Conservation (phyloP, 768 basidiomycete genomes). For the Boletus reticuloceps region DNA sequence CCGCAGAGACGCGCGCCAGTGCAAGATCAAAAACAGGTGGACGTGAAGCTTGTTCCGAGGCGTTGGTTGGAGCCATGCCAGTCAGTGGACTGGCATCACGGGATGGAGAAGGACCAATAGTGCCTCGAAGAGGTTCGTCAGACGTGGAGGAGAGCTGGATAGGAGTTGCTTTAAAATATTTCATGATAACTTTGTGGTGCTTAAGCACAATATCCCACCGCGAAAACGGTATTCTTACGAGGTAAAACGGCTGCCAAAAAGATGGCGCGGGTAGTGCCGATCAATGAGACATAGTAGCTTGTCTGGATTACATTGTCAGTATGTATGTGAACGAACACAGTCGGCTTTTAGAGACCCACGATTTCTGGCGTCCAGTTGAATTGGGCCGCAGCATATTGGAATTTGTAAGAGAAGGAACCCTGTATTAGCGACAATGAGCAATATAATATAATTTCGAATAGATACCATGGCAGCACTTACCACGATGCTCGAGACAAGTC, state of each 20-base stretch:
- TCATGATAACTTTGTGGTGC: conserved; percentile 48
- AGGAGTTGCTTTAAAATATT: conserved; percentile 45
- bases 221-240: conserved; percentile 39
- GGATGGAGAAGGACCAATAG: background rate
- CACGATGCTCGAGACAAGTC: conserved; percentile 40
- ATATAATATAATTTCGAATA: background rate
- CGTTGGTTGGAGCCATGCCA: conserved; percentile 1
- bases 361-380: conserved; percentile 70
- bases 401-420: conserved; percentile 56
- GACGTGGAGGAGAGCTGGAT: conserved; percentile 12
- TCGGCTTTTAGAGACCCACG: conserved; percentile 35
- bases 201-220: background rate
- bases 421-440: conserved; percentile 23
- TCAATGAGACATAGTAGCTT: conserved; percentile 68
- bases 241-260: conserved; percentile 60
- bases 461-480: conserved; percentile 34
- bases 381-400: conserved; percentile 60
- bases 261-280: conserved; percentile 52
- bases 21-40: conserved; percentile 64
- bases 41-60: conserved; percentile 23
- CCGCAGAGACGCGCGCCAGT: conserved; percentile 60
- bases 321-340: background rate
- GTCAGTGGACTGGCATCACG: background rate
- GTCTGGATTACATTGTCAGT: conserved; percentile 37
- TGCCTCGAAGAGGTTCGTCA: conserved; percentile 17